Base-by-base conservation (phyloP, 768 basidiomycete genomes). In the Xerocomus potaroensis region DNA sequence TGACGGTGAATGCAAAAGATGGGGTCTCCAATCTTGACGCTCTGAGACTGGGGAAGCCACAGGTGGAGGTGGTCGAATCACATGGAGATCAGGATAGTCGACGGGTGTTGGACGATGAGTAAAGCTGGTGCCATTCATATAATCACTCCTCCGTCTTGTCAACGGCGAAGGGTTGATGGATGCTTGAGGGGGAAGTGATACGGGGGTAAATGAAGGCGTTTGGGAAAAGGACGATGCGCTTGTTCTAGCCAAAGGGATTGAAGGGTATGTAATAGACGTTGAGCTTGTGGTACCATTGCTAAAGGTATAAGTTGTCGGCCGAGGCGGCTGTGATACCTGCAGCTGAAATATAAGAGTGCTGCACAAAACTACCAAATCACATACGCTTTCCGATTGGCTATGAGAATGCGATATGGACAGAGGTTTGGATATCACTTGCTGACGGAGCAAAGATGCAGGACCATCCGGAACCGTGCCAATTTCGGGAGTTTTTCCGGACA, bases 111-210 rank as follows among this genome's bases (percentile, higher is more conserved):
- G 65, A 22, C 80, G 76, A 24, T 66, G 55, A 21, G 67, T 46
- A 43, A 80, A 65, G 18, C 71, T 68, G 58, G 84, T 77, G 56
- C 87, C 90, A 62, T 92, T 89, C 38, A 90, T 69, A 58, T 83
- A 91, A 53, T 92, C 88, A 53, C 80, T 86, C 37, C 78, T 66
- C 45, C 87, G 80, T 46, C 88, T 77, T 5, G 87, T 75, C 5
- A 91, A 72, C 5, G 86, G 75, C 15, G 84, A 83, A 22, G 84
- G 81, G 55, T 90, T 90, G 51, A 91, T 83, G 23, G 91, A 90
- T 9, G 89, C 90, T 63, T 81, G 84, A 2, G 92, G 91, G 10
- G 90, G 92, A 1, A 86, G 76, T 0, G 87, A 71, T 41, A 69
- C 69, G 38, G 70, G 49, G 15, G 62, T 65, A 49, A 75, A 75